A percentile compares a stretch with the other conserved stretches of the same genome.
These are phyloP conservation scores for Phytophthora boehmeriae DNA, from an alignment of 352 stramenopile genomes.

Conservation along the genomic window DNA sequence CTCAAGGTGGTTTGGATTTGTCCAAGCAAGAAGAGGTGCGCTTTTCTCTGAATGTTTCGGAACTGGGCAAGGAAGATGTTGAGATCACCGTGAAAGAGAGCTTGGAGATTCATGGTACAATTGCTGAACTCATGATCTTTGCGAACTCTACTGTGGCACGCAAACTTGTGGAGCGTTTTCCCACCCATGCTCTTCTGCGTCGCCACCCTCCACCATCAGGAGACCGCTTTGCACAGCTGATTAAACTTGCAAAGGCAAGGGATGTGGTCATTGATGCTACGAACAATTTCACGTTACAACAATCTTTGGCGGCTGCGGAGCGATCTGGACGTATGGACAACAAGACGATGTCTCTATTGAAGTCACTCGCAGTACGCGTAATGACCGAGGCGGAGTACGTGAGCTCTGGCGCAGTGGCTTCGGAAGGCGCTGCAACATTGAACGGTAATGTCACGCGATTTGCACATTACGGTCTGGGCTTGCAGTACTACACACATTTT, in stretches of 20 bases:
- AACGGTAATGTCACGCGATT: conserved; percentile 68
- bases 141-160: conserved; percentile 91
- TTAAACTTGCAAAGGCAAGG: conserved; percentile 71
- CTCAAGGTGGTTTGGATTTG: conserved; percentile 78
- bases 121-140: conserved; percentile 95
- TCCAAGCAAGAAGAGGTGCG: conserved; percentile 85
- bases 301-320: conserved; percentile 68
- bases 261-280: conserved; percentile 75
- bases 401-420: conserved; percentile 58
- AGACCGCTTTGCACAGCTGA: conserved; percentile 77
- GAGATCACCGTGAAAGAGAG: conserved; percentile 91
- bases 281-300: conserved; percentile 86
- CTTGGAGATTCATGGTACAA: conserved; percentile 93
- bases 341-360: conserved; percentile 90
- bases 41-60: conserved; percentile 81
- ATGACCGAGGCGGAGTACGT: conserved; percentile 97
- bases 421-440: conserved; percentile 45
- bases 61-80: conserved; percentile 73
- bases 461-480: conserved; percentile 87
- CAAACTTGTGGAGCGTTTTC: conserved; percentile 83
- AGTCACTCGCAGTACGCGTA: conserved; percentile 92
- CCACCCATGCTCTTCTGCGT: conserved; percentile 85
- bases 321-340: conserved; percentile 61
- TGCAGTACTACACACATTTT: conserved; percentile 93
- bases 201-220: conserved; percentile 83